These are phyloP conservation scores for Fabrea salina DNA, from an alignment of 169 alveolate species.

Conservation along the genomic window DNA sequence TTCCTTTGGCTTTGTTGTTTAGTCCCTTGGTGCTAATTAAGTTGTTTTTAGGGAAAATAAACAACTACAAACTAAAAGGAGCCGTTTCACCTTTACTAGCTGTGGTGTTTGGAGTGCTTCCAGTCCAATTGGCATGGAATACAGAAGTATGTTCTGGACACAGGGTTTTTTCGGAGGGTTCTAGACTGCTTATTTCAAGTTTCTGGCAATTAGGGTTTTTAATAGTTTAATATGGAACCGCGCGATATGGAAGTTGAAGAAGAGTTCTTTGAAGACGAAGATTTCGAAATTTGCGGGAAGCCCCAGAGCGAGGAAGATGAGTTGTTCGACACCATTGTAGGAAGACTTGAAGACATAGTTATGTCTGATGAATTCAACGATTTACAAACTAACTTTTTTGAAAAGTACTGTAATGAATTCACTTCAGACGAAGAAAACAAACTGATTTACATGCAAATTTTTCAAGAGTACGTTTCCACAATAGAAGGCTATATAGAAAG, in stretches of 20 bases:
- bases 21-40: background rate
- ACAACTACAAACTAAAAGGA: too few species aligned
- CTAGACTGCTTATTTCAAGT: too few species aligned
- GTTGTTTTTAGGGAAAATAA: too few species aligned
- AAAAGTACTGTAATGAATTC: constrained; percentile 62
- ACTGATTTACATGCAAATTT: constrained; percentile 69
- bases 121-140: too few species aligned
- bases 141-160: too few species aligned
- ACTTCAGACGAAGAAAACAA: constrained; percentile 76
- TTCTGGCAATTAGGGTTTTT: background rate
- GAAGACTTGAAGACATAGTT: constrained; percentile 69
- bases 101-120: too few species aligned
- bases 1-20: background rate
- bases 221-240: background rate
- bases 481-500: constrained; percentile 61
- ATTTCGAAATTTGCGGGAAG: constrained; percentile 37
- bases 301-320: constrained; percentile 63
- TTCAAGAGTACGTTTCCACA: constrained; percentile 57
- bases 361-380: constrained; percentile 64
- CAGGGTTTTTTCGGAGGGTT: too few species aligned
- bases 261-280: constrained; percentile 21
- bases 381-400: constrained; percentile 54
- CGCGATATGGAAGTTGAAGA: constrained; percentile 4
- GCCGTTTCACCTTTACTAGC: too few species aligned
- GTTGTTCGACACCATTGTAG: constrained; percentile 67